Percentiles rank a stretch among this genome's conserved stretches.
Conservation (phyloP, 805 yeast genomes). For the Candida nanaspora region DNA sequence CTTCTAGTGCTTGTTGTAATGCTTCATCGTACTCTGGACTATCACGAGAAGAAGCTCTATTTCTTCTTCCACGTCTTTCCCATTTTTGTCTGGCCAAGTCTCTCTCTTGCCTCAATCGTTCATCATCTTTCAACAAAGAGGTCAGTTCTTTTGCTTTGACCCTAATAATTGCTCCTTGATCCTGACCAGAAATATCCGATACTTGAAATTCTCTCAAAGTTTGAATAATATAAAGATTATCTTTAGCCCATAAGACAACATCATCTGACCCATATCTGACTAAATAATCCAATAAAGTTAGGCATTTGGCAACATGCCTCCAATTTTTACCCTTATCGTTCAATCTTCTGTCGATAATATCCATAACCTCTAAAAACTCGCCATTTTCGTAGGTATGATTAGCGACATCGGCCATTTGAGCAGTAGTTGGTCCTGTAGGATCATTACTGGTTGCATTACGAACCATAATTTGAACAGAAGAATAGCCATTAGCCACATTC, state of each 20-base stretch:
- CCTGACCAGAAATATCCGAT: conserved; percentile 68
- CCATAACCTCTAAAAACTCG: conserved; percentile 86
- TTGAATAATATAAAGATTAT: conserved; percentile 79
- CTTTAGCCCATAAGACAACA: conserved; percentile 88
- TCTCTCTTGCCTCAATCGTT: conserved; percentile 68
- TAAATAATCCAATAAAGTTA: conserved; percentile 82
- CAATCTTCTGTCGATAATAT: conserved; percentile 83
- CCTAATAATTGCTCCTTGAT: conserved; percentile 83
- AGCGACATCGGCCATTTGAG: conserved; percentile 79
- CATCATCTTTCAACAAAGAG: conserved; percentile 72
- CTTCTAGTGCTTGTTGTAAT: conserved; percentile 71
- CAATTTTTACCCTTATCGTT: conserved; percentile 96
- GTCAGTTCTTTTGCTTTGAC: conserved; percentile 89
- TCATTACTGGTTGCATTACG: conserved; percentile 92
- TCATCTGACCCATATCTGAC: conserved; percentile 83
- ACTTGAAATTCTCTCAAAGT: conserved; percentile 86
- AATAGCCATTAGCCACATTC: conserved; percentile 85
- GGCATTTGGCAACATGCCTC: conserved; percentile 91
- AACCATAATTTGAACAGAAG: conserved; percentile 77
- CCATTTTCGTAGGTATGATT: conserved; percentile 60
- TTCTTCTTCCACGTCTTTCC: conserved; percentile 20
- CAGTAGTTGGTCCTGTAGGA: conserved; percentile 72
- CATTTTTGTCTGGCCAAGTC: conserved; percentile 26
- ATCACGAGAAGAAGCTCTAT: conserved; percentile 14
- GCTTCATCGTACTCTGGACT: conserved; percentile 63